Conservation (phyloP, 2,329 filamentous ascomycete genomes). For the Penicillium digitatum region DNA sequence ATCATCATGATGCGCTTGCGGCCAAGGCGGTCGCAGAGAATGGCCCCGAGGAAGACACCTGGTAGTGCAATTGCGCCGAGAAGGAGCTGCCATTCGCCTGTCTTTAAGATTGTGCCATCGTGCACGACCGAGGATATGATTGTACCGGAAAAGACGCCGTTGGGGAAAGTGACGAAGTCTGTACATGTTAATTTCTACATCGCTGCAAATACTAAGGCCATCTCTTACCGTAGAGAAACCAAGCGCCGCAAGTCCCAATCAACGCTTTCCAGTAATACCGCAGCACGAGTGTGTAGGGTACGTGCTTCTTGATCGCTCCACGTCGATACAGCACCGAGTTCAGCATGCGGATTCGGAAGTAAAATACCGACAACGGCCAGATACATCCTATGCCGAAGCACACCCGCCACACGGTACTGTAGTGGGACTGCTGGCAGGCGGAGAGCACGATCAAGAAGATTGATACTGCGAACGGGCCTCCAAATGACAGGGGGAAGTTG, state of each 20-base stretch:
- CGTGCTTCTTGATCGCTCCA: constrained; percentile 51
- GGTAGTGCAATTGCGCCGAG: constrained; percentile 42
- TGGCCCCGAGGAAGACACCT: constrained; percentile 50
- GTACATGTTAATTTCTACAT: neutral
- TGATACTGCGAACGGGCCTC: constrained; percentile 43
- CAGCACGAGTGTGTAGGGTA: constrained; percentile 51
- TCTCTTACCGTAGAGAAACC: constrained; percentile 50
- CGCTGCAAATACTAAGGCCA: no score
- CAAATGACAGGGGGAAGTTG: constrained; percentile 42
- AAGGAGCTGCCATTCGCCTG: constrained; percentile 50
- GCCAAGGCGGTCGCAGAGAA: constrained; percentile 48
- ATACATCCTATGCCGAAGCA: constrained; percentile 50
- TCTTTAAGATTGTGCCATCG: constrained; percentile 40
- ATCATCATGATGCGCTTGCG: constrained; percentile 51
- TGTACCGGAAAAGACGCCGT: constrained; percentile 46
- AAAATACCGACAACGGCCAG: constrained; percentile 53
- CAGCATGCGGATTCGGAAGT: constrained; percentile 53
- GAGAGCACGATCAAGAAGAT: constrained; percentile 48
- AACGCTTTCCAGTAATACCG: constrained; percentile 55
- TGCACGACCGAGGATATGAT: constrained; percentile 43
- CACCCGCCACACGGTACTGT: constrained; percentile 47
- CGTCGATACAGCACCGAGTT: constrained; percentile 52
- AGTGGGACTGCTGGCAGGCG: constrained; percentile 34
- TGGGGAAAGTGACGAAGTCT: constrained; percentile 46
- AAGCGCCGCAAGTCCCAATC: constrained; percentile 53